A percentile compares a stretch with the other conserved stretches of the same genome.
These are phyloP conservation scores for Exidia glandulosa DNA, from an alignment of 768 basidiomycete genomes.

Conservation along the genomic window DNA sequence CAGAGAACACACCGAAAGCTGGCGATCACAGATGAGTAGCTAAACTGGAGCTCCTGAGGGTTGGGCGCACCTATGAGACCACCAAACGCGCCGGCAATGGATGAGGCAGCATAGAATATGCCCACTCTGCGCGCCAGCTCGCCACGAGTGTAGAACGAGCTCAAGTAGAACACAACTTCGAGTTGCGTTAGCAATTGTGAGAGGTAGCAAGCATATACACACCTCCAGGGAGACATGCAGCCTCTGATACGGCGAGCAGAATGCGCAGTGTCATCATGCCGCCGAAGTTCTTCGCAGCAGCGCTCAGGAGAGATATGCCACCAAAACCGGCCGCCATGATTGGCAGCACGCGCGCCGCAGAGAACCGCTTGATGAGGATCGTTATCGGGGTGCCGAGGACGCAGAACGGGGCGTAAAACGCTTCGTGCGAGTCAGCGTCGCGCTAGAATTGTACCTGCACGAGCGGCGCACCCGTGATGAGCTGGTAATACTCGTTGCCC, in stretches of 20 bases:
- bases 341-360: slow-evolving; percentile 35
- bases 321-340: slow-evolving; percentile 42
- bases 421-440: slow-evolving; percentile 13
- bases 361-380: slow-evolving; percentile 36
- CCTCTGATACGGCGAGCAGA: slow-evolving; percentile 41
- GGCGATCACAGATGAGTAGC: slow-evolving; percentile 13
- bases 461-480: slow-evolving; percentile 27
- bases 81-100: slow-evolving; percentile 7
- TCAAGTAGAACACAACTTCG: slow-evolving; percentile 37
- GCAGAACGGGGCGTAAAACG: slow-evolving; percentile 8
- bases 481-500: slow-evolving; percentile 41
- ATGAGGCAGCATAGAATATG: slow-evolving; percentile 32
- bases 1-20: slow-evolving; percentile 43
- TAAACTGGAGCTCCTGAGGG: not conserved
- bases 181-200: slow-evolving; percentile 9
- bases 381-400: slow-evolving; percentile 41
- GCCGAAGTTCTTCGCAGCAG: slow-evolving; percentile 36
- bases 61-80: not conserved
- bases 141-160: slow-evolving; percentile 38
- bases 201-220: slow-evolving; percentile 7
- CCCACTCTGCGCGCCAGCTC: slow-evolving; percentile 42
- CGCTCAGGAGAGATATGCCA: slow-evolving; percentile 33
- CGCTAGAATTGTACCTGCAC: slow-evolving; percentile 37
- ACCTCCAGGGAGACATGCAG: slow-evolving; percentile 38
- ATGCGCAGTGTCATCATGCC: slow-evolving; percentile 38